Conservation (phyloP, 2,329 filamentous ascomycete genomes). For the Colletotrichum liaoningense region DNA sequence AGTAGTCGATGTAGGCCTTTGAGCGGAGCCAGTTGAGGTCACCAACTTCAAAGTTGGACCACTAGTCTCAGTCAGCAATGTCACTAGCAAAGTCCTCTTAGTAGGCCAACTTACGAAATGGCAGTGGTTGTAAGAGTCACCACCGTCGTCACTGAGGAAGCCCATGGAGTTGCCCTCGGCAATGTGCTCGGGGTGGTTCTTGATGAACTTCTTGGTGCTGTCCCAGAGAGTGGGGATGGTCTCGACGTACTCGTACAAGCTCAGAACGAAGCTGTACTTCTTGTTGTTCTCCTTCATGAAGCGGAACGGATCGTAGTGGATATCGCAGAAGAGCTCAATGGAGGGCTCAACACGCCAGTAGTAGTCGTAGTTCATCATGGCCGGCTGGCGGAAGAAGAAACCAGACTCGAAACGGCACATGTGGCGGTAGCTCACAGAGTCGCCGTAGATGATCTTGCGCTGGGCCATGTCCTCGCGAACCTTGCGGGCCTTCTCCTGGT, state of each 20-base stretch:
- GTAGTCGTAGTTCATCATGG: constrained; percentile 98
- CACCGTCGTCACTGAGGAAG: constrained; percentile 91
- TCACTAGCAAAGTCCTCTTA: neutral
- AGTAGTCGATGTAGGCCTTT: constrained; percentile 89
- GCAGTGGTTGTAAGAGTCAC: constrained; percentile 95
- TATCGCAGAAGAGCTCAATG: constrained; percentile 95
- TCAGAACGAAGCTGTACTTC: constrained; percentile 98
- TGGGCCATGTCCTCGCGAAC: constrained; percentile 94
- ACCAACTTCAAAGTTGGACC: constrained; percentile 99
- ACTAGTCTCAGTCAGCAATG: constrained; percentile 63
- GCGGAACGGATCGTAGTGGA: constrained; percentile 96
- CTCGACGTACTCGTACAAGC: constrained; percentile 95
- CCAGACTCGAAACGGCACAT: constrained; percentile 99
- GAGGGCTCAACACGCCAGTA: constrained; percentile 99
- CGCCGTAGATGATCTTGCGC: constrained; percentile 97
- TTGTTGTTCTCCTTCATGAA: constrained; percentile 96
- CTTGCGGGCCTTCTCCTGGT: constrained; percentile 90
- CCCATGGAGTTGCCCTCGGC: constrained; percentile 85
- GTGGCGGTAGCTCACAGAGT: constrained; percentile 96
- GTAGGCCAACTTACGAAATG: constrained; percentile 79
- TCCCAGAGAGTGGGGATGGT: constrained; percentile 98
- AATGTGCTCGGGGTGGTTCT: constrained; percentile 89
- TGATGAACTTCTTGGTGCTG: constrained; percentile 93
- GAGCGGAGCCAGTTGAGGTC: constrained; percentile 94
- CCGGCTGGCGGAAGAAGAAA: constrained; percentile 96